Evolutionary conservation across 192 early-diverging fungal genomes (phyloP).

Genomic region (Diversispora epigaea): DNA sequence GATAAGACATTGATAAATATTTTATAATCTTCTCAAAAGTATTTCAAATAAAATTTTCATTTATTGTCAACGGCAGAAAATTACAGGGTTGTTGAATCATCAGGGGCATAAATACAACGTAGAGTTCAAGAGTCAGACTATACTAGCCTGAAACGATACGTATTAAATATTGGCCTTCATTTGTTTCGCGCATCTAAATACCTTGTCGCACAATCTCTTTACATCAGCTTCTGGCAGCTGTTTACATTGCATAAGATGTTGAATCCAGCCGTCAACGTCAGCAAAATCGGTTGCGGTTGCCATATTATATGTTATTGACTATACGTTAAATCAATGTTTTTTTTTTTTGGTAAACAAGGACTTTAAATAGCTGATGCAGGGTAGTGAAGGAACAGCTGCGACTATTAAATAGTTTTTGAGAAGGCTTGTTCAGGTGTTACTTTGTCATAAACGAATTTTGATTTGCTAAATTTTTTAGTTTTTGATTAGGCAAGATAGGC

Average conservation of each 20-base stretch:
- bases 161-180: background rate
- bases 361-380: conserved; percentile 5
- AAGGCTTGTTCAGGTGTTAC: background rate
- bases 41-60: too few relatives aligned
- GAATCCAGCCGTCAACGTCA: conserved; percentile 92
- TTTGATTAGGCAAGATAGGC: too few relatives aligned
- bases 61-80: too few relatives aligned
- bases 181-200: conserved; percentile 35
- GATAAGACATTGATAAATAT: too few relatives aligned
- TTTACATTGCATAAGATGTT: conserved; percentile 89
- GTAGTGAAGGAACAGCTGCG: background rate
- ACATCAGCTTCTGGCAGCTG: conserved; percentile 92
- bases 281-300: conserved; percentile 62
- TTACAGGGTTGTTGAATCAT: too few relatives aligned
- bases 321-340: background rate
- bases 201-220: conserved; percentile 97
- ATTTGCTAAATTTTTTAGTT: background rate
- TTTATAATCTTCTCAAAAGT: too few relatives aligned
- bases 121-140: too few relatives aligned
- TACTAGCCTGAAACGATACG: too few relatives aligned
- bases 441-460: background rate
- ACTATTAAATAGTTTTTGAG: background rate
- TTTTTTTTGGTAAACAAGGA: background rate
- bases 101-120: too few relatives aligned
- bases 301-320: conserved; percentile 17